A percentile compares a stretch with the other conserved stretches of the same genome.
phyloP scores from a whole-genome alignment of 1,284 basidiomycete species.

The Naganishia albida region DNA sequence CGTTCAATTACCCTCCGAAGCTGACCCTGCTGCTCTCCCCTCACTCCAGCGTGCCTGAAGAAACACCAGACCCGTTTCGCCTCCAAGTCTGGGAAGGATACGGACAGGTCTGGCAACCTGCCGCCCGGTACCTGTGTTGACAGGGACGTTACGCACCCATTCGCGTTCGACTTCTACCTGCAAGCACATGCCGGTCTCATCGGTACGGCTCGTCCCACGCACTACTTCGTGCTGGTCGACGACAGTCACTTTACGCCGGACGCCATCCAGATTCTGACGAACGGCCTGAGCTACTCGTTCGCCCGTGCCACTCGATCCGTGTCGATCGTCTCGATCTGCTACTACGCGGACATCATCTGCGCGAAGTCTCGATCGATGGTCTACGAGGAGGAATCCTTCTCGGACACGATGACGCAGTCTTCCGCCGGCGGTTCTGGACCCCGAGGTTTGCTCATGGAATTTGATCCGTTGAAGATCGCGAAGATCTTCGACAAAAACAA shows the following conservation, averaged over 20 bases:
- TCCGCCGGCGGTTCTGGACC: conserved; percentile 2
- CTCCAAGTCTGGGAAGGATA: conserved; percentile 41
- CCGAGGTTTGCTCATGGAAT: neutral
- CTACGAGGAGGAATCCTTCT: conserved; percentile 28
- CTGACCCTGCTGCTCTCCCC: no score
- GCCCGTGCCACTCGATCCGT: conserved; percentile 32
- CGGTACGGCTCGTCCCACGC: conserved; percentile 53
- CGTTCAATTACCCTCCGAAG: no score
- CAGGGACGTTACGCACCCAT: conserved; percentile 52
- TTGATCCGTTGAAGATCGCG: conserved; percentile 29
- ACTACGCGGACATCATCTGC: conserved; percentile 34
- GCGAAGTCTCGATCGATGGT: conserved; percentile 30
- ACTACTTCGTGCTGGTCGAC: conserved; percentile 42
- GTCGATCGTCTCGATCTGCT: conserved; percentile 31
- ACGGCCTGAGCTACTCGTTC: conserved; percentile 32
- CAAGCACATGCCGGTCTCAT: conserved; percentile 47
- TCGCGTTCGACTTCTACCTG: conserved; percentile 54
- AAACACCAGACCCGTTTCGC: conserved; percentile 56
- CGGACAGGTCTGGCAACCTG: conserved; percentile 52
- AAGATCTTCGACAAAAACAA: conserved; percentile 28
- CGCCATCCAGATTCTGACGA: conserved; percentile 28
- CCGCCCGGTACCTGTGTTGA: conserved; percentile 51
- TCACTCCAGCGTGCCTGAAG: conserved; percentile 51
- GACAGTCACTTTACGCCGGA: conserved; percentile 31
- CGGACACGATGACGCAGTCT: conserved; percentile 28